Evolutionary conservation across 306 rosid species (phyloP).

Genomic region (Rosa chinensis): DNA sequence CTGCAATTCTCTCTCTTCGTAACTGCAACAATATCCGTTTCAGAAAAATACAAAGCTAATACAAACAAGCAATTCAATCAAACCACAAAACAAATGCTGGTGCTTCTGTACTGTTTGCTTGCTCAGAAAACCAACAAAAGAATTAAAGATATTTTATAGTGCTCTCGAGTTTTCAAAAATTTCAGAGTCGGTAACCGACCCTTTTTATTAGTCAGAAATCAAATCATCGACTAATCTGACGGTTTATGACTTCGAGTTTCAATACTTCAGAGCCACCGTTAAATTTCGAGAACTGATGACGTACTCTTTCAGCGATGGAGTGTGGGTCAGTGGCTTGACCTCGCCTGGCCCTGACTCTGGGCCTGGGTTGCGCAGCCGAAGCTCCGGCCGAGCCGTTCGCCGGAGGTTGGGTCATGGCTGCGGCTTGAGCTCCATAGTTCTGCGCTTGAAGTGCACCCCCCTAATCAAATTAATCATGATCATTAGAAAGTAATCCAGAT

Average conservation of each 20-base stretch:
- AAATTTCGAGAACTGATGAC: not conserved
- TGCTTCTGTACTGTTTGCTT: slow-evolving; percentile 21
- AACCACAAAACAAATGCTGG: not conserved
- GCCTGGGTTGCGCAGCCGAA: slow-evolving; percentile 74
- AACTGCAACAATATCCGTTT: slow-evolving; percentile 49
- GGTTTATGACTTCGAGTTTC: not conserved
- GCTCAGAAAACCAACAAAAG: not conserved
- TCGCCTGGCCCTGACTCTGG: slow-evolving; percentile 85
- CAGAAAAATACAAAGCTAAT: not conserved
- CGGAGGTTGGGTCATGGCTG: slow-evolving; percentile 47
- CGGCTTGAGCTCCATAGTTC: slow-evolving; percentile 46
- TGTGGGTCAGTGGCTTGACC: slow-evolving; percentile 99
- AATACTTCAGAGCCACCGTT: not conserved
- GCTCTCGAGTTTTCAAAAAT: too few species aligned
- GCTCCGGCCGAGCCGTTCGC: slow-evolving; percentile 39
- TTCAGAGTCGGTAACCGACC: too few species aligned
- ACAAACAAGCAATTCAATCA: not conserved
- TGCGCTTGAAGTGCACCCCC: slow-evolving; percentile 45
- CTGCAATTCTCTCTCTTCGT: slow-evolving; percentile 97
- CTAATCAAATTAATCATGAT: slow-evolving; percentile 4
- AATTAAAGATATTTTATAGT: too few species aligned
- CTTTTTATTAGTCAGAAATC: too few species aligned
- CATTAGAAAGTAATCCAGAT: not conserved
- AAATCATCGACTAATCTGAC: too few species aligned
- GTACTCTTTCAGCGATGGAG: slow-evolving; percentile 95